Evolutionary conservation across 176 grass and related monocot species (phyloP).

Genomic region (Echinochloa phyllopogon): DNA sequence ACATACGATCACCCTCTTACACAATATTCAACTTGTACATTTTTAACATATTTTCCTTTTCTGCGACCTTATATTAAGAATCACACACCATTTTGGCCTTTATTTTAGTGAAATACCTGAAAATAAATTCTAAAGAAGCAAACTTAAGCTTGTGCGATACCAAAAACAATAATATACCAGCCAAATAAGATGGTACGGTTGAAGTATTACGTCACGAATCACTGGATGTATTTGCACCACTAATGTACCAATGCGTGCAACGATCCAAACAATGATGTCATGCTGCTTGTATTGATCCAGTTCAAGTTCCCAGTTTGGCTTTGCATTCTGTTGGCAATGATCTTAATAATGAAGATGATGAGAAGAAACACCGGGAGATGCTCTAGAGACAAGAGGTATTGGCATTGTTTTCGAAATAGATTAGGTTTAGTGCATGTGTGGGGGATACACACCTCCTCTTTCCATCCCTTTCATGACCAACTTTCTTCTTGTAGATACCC

Average conservation of each 20-base stretch:
- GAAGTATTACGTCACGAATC: neutral
- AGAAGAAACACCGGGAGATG: neutral
- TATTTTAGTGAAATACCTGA: neutral
- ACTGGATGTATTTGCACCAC: neutral
- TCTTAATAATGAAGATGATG: neutral
- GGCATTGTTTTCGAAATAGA: slow-evolving; percentile 30
- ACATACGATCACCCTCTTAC: neutral
- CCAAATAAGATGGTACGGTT: neutral
- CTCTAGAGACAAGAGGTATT: slow-evolving; percentile 41
- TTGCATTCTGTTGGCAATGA: slow-evolving; percentile 16
- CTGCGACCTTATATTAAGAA: slow-evolving; percentile 1
- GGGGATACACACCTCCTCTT: neutral
- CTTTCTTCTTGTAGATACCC: slow-evolving; percentile 37
- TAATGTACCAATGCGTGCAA: neutral
- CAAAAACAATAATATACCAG: neutral
- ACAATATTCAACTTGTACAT: slow-evolving; percentile 39
- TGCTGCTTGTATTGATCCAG: neutral
- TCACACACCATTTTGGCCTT: neutral
- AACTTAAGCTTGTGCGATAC: neutral
- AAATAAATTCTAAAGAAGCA: slow-evolving; percentile 7
- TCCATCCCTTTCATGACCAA: slow-evolving; percentile 43
- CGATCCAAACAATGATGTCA: neutral
- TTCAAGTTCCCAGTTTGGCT: slow-evolving; percentile 19
- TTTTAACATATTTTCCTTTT: slow-evolving; percentile 15
- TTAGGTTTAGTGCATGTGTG: slow-evolving; percentile 20